A percentile compares a stretch with the other conserved stretches of the same genome.
Conservation (phyloP, 2,329 filamentous ascomycete species). For the Nemania serpens region DNA sequence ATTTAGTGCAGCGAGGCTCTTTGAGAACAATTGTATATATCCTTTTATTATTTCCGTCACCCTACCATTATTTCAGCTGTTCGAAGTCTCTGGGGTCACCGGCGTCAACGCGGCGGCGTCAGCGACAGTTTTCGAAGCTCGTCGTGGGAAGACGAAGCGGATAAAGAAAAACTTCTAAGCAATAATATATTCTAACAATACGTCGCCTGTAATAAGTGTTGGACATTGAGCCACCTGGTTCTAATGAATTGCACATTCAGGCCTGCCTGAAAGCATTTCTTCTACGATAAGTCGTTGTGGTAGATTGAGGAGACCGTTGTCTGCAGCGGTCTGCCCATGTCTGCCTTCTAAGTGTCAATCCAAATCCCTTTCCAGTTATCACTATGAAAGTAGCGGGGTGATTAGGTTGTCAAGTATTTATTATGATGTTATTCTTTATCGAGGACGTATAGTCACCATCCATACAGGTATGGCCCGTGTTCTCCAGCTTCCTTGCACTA, state of each 20-base stretch:
- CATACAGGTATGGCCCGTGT: not conserved
- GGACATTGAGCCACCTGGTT: no score
- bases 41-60: conserved; percentile 31
- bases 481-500: not conserved
- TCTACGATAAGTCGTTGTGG: not conserved
- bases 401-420: not conserved
- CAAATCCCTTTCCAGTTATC: not conserved
- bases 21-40: conserved; percentile 39
- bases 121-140: not conserved
- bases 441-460: conserved; percentile 1
- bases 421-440: not conserved
- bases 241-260: no score
- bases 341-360: not conserved
- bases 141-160: not conserved
- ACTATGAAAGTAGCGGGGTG: not conserved
- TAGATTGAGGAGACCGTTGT: not conserved
- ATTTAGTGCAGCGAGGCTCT: conserved; percentile 21
- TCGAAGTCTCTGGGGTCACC: conserved; percentile 8
- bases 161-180: conserved; percentile 16
- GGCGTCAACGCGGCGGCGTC: not conserved
- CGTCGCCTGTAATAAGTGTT: no score
- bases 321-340: not conserved
- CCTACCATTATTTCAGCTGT: conserved; percentile 22
- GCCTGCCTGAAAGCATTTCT: not conserved
- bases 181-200: conserved; percentile 16